Conservation (phyloP, 2,329 filamentous ascomycete species). For the Lecanoromycetidae sp. region DNA sequence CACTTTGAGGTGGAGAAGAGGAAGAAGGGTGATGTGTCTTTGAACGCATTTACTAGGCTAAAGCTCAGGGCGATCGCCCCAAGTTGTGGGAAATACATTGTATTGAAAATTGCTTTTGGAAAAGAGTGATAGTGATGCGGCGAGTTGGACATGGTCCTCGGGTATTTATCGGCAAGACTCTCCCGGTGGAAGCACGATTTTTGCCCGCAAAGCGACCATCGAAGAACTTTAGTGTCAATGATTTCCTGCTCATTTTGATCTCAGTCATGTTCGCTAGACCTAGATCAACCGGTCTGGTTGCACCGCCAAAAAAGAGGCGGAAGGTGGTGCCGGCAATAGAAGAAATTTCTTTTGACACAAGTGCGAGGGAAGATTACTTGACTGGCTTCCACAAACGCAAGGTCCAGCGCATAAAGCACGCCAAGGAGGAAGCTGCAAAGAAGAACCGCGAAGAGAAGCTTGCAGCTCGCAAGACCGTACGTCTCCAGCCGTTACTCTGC, state of each 20-base stretch:
- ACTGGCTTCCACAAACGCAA: slow-evolving; percentile 98
- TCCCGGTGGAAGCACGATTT: background rate
- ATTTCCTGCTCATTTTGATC: background rate
- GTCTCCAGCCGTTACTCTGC: background rate
- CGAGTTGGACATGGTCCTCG: slow-evolving; percentile 9
- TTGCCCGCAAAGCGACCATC: background rate
- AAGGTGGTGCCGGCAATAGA: slow-evolving; percentile 46
- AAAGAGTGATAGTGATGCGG: slow-evolving; percentile 16
- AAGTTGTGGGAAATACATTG: slow-evolving; percentile 33
- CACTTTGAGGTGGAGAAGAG: slow-evolving; percentile 77
- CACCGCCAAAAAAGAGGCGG: slow-evolving; percentile 53
- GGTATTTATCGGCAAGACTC: background rate
- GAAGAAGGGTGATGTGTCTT: slow-evolving; percentile 79
- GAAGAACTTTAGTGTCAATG: background rate
- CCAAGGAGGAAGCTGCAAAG: slow-evolving; percentile 68
- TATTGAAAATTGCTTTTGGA: slow-evolving; percentile 18
- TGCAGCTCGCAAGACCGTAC: slow-evolving; percentile 61
- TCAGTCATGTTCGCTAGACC: background rate
- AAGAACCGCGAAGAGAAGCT: slow-evolving; percentile 67
- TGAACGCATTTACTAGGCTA: slow-evolving; percentile 54
- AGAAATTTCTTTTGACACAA: slow-evolving; percentile 74
- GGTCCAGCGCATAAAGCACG: slow-evolving; percentile 67
- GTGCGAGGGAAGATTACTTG: slow-evolving; percentile 71
- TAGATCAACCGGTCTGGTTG: background rate
- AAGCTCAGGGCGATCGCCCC: slow-evolving; percentile 37